Evolutionary conservation across 2,329 filamentous ascomycete genomes (phyloP).

Genomic region (Alternaria sp.): DNA sequence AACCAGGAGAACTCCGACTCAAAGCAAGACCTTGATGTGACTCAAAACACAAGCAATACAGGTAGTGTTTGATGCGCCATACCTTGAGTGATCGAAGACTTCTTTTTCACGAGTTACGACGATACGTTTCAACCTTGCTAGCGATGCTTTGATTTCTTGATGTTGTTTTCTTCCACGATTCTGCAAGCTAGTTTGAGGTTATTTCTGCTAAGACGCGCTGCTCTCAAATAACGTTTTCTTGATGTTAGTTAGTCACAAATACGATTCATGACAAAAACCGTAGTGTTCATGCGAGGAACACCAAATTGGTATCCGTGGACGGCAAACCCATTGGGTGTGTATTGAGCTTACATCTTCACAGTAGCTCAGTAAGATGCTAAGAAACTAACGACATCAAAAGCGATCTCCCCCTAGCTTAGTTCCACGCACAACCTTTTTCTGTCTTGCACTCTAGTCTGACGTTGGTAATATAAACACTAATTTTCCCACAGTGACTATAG

Average conservation of each 20-base stretch:
- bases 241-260: not conserved
- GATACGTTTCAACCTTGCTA: not conserved
- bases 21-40: not conserved
- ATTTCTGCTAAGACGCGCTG: not conserved
- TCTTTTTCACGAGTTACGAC: not conserved
- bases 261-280: no score
- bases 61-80: not conserved
- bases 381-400: no score
- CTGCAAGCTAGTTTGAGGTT: not conserved
- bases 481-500: not conserved
- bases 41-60: not conserved
- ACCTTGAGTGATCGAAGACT: not conserved
- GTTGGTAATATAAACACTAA: no score
- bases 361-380: no score
- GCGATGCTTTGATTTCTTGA: not conserved
- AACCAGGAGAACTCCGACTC: not conserved
- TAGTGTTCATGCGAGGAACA: no score
- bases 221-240: not conserved
- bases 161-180: not conserved
- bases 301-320: no score
- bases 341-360: no score
- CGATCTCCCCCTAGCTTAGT: no score
- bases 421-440: no score
- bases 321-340: no score
- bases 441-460: no score